Evolutionary conservation across 495 filamentous ascomycete genomes (phyloP).

Genomic region (Trichoderma virens): DNA sequence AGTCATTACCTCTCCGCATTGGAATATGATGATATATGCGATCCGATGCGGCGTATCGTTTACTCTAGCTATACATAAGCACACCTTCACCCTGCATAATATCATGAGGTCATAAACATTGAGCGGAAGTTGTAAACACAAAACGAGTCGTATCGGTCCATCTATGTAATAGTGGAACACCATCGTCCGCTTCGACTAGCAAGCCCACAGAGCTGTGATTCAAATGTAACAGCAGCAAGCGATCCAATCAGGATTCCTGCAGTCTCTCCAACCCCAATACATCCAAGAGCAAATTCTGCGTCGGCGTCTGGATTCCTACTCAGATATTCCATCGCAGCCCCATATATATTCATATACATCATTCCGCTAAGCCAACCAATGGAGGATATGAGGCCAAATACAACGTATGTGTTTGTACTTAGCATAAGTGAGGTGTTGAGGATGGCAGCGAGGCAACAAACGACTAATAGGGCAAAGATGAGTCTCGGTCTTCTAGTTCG

Average conservation of each 20-base stretch:
- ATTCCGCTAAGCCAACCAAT: background rate
- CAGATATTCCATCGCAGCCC: background rate
- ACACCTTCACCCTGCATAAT: no score
- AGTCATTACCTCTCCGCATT: no score
- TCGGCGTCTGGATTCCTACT: background rate
- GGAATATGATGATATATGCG: no score
- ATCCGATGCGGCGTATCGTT: no score
- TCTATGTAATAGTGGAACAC: background rate
- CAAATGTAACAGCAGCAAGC: background rate
- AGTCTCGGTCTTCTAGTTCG: background rate
- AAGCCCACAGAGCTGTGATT: background rate
- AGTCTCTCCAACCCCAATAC: background rate
- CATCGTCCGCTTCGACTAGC: background rate
- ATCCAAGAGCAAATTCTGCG: background rate
- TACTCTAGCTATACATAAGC: no score
- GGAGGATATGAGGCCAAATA: background rate
- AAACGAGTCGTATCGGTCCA: no score
- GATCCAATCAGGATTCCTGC: background rate
- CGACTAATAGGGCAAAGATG: background rate
- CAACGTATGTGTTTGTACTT: background rate
- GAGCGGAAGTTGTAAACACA: no score
- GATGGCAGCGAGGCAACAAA: background rate
- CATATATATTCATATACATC: background rate
- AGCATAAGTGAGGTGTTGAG: background rate
- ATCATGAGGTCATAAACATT: no score